Evolutionary conservation across 768 basidiomycete genomes (phyloP).

Genomic region (Galerina sulciceps): DNA sequence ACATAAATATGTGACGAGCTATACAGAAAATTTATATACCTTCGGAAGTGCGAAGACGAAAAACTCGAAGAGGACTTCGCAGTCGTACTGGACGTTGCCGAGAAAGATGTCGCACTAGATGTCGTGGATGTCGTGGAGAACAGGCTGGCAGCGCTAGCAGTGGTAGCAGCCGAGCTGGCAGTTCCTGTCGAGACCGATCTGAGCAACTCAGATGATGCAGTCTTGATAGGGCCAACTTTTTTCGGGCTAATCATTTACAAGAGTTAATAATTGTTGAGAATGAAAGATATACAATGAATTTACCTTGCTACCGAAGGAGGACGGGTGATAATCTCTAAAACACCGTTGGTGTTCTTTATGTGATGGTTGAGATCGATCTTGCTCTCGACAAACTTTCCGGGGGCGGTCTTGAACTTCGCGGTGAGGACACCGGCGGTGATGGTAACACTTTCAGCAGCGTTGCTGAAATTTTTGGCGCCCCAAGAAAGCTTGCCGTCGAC

Average conservation of each 20-base stretch:
- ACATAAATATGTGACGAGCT: not conserved
- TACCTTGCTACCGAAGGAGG: conserved; percentile 7
- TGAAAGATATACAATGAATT: not conserved
- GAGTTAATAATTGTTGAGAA: not conserved
- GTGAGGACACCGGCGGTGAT: conserved; percentile 11
- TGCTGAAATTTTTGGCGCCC: conserved; percentile 18
- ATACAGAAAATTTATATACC: not conserved
- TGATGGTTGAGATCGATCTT: conserved; percentile 16
- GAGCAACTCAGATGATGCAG: not conserved
- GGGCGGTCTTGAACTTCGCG: conserved; percentile 16
- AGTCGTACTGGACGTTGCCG: conserved; percentile 3
- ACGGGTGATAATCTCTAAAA: conserved; percentile 8
- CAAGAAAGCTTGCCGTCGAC: conserved; percentile 18
- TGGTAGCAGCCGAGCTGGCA: conserved; percentile 3
- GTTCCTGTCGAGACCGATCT: conserved; percentile 6
- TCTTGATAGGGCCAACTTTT: conserved; percentile 6
- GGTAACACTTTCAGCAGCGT: conserved; percentile 11
- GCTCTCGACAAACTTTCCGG: conserved; percentile 16
- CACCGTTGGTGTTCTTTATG: conserved; percentile 18
- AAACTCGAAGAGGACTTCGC: conserved; percentile 10
- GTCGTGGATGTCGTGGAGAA: conserved; percentile 11
- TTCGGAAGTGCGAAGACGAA: conserved; percentile 18
- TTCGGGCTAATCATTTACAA: conserved; percentile 1
- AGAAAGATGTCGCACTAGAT: conserved; percentile 15
- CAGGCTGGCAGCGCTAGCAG: conserved; percentile 9